Evolutionary conservation across 2,329 filamentous ascomycete genomes (phyloP), one percentile per base, ranked within the genome.

Genomic region (Colletotrichum camelliae): DNA sequence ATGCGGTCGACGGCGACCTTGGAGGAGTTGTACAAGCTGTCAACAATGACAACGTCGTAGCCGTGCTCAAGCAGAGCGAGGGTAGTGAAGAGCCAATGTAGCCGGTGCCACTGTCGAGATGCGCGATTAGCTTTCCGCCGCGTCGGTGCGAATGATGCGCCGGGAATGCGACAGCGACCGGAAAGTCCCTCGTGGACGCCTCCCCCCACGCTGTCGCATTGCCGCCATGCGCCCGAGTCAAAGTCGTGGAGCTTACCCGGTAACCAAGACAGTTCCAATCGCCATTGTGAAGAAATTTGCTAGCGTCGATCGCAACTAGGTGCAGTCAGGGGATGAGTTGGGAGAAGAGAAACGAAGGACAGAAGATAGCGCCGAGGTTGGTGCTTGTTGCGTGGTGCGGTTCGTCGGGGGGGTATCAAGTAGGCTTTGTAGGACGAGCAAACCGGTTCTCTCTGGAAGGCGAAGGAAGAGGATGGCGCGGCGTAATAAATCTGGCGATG

Each of bases 11-110:
- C 87, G 79, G 94, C 95, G 82, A 98, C 96, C 82, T 93, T 90
- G 77, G 95, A 98, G 65, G 97, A 98, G 88, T 99, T 99, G 93
- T 98, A 98, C 79, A 98, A 92, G 87, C 93, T 98, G 89, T 99
- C 97, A 80, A 97, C 93, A 79, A 99, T 95, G 84, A 99, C 94
- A 78, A 99, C 97, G 85, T 98, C 93, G 91, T 98, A 98, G 85
- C 93, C 96, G 83, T 97, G 94, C 84, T 98, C 91, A 80, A 99
- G 95, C 31, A 99, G 94, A 70, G 96, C 94, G 67, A 99, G 93
- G 72, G 95, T 90, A 77, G 97, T 99, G 90, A 98, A 67, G 96
- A 98, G 85, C 97, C 97, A 86, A 99, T 99, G 90, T 99, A 99
- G 88, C 97, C 97, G 79, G 96, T 98, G 83, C 97, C 97, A 91